These are phyloP conservation scores for Bretschneidera sinensis DNA, from an alignment of 345 rosid species.

Conservation along the genomic window DNA sequence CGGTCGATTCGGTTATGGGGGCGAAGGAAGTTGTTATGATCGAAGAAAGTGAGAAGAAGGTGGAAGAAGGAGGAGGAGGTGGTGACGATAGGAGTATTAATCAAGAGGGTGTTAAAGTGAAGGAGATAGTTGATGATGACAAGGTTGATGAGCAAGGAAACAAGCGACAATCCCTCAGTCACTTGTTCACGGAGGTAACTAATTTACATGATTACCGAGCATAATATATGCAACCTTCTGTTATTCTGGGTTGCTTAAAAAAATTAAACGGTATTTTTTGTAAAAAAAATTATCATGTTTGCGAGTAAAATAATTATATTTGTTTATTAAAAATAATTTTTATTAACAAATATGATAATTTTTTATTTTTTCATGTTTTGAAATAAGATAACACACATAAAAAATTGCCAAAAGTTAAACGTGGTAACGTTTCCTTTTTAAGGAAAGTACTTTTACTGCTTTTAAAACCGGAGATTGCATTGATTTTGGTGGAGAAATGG, in stretches of 20 bases:
- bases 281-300: too few species aligned
- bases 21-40: constrained; percentile 8
- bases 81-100: neutral
- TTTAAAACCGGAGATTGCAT: neutral
- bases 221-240: too few species aligned
- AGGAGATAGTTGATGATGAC: constrained; percentile 17
- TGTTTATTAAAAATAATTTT: too few species aligned
- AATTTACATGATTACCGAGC: too few species aligned
- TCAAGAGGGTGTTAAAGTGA: neutral
- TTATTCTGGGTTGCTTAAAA: too few species aligned
- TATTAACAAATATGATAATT: too few species aligned
- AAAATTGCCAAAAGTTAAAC: too few species aligned
- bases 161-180: constrained; percentile 30
- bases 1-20: constrained; percentile 1
- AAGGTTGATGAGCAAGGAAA: constrained; percentile 18
- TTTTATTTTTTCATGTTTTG: neutral
- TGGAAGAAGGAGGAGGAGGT: constrained; percentile 19
- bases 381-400: too few species aligned
- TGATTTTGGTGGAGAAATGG: neutral
- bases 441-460: neutral
- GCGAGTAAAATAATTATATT: too few species aligned
- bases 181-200: constrained; percentile 32
- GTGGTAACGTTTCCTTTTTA: too few species aligned
- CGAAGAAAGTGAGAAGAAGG: constrained; percentile 20
- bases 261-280: too few species aligned